Evolutionary conservation across 495 filamentous ascomycete species (phyloP).

Genomic region (Talaromyces liani): DNA sequence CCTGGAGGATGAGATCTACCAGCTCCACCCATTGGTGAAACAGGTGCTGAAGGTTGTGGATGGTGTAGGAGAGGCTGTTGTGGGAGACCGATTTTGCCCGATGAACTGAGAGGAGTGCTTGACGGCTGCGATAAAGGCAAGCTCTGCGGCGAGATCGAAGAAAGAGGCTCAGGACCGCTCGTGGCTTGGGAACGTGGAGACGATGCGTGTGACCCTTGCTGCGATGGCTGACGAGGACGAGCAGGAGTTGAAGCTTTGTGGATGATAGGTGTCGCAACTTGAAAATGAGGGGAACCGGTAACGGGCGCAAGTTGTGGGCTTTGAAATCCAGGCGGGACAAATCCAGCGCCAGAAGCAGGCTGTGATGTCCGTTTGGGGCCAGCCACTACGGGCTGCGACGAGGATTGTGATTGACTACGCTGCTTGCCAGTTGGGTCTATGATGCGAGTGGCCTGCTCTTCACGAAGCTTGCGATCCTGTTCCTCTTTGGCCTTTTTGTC

Average conservation of each 20-base stretch:
- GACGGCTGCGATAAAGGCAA: conserved; percentile 28
- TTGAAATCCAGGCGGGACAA: conserved; percentile 49
- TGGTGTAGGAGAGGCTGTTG: conserved; percentile 39
- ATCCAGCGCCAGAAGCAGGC: conserved; percentile 23
- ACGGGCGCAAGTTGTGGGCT: conserved; percentile 30
- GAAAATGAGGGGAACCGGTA: conserved; percentile 66
- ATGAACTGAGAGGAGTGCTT: conserved; percentile 20
- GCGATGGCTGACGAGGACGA: conserved; percentile 67
- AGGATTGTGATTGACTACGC: conserved; percentile 30
- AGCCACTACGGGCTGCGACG: conserved; percentile 17
- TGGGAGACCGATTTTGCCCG: conserved; percentile 20
- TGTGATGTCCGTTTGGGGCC: conserved; percentile 36
- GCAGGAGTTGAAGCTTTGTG: conserved; percentile 78
- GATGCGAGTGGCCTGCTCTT: conserved; percentile 51
- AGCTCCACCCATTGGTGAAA: conserved; percentile 41
- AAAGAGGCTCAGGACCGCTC: conserved; percentile 29
- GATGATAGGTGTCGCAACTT: conserved; percentile 69
- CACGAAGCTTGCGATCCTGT: conserved; percentile 57
- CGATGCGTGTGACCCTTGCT: conserved; percentile 67
- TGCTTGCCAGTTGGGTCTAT: conserved; percentile 43
- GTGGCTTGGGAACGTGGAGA: conserved; percentile 48
- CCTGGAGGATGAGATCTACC: conserved; percentile 46
- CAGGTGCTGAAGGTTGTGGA: conserved; percentile 43
- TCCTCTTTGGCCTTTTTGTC: conserved; percentile 59
- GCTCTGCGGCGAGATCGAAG: conserved; percentile 36